Conservation (phyloP, 495 filamentous ascomycete genomes). For the Podospora fimiseda region DNA sequence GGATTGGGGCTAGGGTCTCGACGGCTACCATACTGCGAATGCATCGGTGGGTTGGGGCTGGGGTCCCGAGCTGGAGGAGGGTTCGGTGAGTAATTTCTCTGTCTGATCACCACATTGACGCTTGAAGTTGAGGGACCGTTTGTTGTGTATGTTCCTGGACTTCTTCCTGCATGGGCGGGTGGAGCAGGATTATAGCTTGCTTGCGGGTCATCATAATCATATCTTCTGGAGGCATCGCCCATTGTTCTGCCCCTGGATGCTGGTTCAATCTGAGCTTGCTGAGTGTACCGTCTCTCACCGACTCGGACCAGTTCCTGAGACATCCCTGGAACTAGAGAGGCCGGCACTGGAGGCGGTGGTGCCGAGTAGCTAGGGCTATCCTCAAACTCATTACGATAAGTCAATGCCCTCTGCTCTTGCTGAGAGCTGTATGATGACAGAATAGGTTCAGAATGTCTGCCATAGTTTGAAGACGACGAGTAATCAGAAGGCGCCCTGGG, state of each 20-base stretch:
- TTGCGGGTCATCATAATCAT: slow-evolving; percentile 21
- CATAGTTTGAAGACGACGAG: slow-evolving; percentile 10
- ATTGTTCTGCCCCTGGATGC: slow-evolving; percentile 36
- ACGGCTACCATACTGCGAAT: slow-evolving; percentile 45
- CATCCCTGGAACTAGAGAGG: slow-evolving; percentile 63
- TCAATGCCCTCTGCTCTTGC: slow-evolving; percentile 14
- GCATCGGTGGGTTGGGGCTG: slow-evolving; percentile 24
- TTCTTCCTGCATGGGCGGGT: slow-evolving; percentile 18
- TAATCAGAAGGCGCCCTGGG: slow-evolving; percentile 14
- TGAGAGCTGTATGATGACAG: slow-evolving; percentile 17
- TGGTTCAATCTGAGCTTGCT: slow-evolving; percentile 29
- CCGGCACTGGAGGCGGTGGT: slow-evolving; percentile 46
- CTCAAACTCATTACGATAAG: slow-evolving; percentile 30
- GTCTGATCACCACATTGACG: slow-evolving; percentile 27
- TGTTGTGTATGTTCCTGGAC: slow-evolving; percentile 34
- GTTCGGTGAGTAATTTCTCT: slow-evolving; percentile 55
- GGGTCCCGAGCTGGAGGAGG: slow-evolving; percentile 32
- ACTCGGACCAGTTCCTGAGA: slow-evolving; percentile 53
- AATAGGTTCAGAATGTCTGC: slow-evolving; percentile 22
- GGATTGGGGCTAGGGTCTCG: slow-evolving; percentile 46
- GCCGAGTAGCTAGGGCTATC: slow-evolving; percentile 25
- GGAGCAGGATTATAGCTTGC: slow-evolving; percentile 16
- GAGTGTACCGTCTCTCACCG: slow-evolving; percentile 38
- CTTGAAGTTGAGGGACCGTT: slow-evolving; percentile 33
- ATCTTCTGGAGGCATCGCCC: slow-evolving; percentile 26